Conservation (phyloP, 176 grass and related monocot species). For the Microstegium vimineum region DNA sequence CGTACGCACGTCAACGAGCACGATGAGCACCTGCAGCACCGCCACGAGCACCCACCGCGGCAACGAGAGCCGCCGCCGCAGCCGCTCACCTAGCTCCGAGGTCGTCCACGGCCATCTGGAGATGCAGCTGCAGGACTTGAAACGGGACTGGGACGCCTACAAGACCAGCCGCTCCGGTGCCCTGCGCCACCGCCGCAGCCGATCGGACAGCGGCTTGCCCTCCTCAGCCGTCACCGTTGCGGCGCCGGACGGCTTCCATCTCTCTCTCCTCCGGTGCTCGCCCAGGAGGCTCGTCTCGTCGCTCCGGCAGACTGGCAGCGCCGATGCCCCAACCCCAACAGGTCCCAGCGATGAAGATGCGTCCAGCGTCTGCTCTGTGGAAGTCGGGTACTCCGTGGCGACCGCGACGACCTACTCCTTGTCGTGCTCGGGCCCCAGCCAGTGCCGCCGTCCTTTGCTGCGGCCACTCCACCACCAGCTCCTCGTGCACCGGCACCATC, state of each 20-base stretch:
- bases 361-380: constrained; percentile 1
- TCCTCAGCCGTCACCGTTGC: constrained; percentile 6
- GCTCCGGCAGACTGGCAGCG: background rate
- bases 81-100: background rate
- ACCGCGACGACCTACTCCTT: background rate
- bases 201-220: constrained; percentile 3
- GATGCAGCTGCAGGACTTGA: background rate
- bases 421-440: background rate
- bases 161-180: background rate
- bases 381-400: background rate
- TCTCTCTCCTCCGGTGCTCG: background rate
- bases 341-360: background rate
- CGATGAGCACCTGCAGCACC: constrained; percentile 24
- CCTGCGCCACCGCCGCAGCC: constrained; percentile 11
- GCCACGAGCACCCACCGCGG: background rate
- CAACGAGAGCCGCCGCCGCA: background rate
- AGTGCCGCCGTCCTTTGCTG: background rate
- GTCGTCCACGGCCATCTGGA: background rate
- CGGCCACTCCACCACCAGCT: background rate
- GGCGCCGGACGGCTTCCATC: background rate
- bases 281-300: constrained; percentile 18
- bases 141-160: constrained; percentile 23
- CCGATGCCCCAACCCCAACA: background rate
- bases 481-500: background rate
- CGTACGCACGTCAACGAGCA: too few relatives aligned